Conservation (phyloP, 352 stramenopile species). For the Phytophthora fragariaefolia region DNA sequence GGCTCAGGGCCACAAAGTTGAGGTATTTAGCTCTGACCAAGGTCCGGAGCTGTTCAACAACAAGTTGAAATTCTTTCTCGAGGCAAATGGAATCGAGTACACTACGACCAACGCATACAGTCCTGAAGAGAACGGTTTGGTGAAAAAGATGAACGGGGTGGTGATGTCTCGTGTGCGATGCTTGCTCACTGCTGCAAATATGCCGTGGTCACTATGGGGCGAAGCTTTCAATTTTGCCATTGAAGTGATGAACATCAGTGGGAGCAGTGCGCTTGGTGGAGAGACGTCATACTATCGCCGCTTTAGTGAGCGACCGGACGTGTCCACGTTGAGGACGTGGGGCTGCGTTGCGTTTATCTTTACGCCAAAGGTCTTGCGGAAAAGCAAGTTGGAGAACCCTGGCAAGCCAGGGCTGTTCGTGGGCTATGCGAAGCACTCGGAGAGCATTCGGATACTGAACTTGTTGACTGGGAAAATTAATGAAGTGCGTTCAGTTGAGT, state of each 20-base stretch:
- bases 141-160: conserved; percentile 9
- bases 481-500: background rate
- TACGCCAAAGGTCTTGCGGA: background rate
- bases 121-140: conserved; percentile 20
- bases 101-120: conserved; percentile 10
- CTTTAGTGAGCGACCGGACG: background rate
- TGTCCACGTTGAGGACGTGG: background rate
- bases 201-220: background rate
- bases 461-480: background rate
- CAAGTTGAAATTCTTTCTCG: background rate
- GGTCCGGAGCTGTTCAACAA: conserved; percentile 11
- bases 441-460: background rate
- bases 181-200: background rate
- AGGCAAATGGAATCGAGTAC: conserved; percentile 1
- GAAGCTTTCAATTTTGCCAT: background rate
- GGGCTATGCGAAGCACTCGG: background rate
- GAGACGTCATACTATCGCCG: background rate
- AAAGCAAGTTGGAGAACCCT: background rate
- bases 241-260: background rate
- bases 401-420: background rate
- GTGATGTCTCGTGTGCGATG: background rate
- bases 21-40: conserved; percentile 16
- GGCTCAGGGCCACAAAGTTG: conserved; percentile 9
- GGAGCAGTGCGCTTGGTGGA: background rate
- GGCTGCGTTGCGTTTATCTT: background rate